Evolutionary conservation across 2,329 filamentous ascomycete species (phyloP).

Genomic region (Blastomyces parvus): DNA sequence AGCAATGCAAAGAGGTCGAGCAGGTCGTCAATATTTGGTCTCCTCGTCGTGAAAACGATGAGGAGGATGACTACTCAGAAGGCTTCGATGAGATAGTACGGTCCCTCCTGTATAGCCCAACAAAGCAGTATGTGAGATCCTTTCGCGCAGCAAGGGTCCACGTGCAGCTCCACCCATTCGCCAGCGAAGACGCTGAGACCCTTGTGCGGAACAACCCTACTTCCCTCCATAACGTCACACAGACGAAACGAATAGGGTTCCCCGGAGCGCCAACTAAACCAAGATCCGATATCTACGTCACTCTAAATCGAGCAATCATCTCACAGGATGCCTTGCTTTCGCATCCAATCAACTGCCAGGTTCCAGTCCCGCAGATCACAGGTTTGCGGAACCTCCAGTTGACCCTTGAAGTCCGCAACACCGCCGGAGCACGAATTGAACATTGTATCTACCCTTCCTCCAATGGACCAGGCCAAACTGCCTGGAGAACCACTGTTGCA

Average conservation of each 20-base stretch:
- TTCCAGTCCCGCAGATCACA: slow-evolving; percentile 57
- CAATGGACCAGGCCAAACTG: slow-evolving; percentile 66
- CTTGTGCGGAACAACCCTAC: slow-evolving; percentile 84
- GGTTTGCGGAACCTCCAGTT: slow-evolving; percentile 71
- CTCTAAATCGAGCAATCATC: slow-evolving; percentile 67
- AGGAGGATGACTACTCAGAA: slow-evolving; percentile 50
- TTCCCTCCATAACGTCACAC: slow-evolving; percentile 66
- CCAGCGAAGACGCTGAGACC: slow-evolving; percentile 63
- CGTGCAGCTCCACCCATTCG: slow-evolving; percentile 69
- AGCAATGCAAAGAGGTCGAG: slow-evolving; percentile 61
- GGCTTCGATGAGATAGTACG: slow-evolving; percentile 66
- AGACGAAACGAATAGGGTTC: slow-evolving; percentile 85
- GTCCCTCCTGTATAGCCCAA: slow-evolving; percentile 62
- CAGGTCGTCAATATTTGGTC: slow-evolving; percentile 71
- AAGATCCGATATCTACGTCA: slow-evolving; percentile 91
- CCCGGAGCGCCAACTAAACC: slow-evolving; percentile 80
- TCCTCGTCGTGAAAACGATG: slow-evolving; percentile 46
- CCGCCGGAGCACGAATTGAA: slow-evolving; percentile 71
- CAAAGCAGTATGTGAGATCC: slow-evolving; percentile 65
- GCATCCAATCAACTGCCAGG: slow-evolving; percentile 69
- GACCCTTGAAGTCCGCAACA: slow-evolving; percentile 75
- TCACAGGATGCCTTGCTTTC: slow-evolving; percentile 55
- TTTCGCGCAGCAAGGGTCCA: slow-evolving; percentile 65
- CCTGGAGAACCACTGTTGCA: slow-evolving; percentile 76
- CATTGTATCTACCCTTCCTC: slow-evolving; percentile 80